A percentile compares a stretch with the other conserved stretches of the same genome.
Conservation (phyloP, 225 moss, liverwort and hornwort species). For the Climacium dendroides region DNA sequence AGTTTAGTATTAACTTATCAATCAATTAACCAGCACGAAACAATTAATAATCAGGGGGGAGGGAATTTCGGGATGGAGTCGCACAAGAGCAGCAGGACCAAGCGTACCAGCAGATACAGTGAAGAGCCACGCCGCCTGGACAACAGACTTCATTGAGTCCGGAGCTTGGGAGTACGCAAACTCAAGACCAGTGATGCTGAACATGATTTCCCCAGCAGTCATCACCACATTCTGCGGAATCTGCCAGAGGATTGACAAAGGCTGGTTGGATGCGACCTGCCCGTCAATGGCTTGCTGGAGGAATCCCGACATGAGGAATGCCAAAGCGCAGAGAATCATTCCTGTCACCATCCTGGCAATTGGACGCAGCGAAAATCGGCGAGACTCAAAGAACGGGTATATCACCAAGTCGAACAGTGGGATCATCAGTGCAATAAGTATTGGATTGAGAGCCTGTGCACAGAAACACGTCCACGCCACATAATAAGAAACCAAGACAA, state of each 20-base stretch:
- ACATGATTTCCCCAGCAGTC: slow-evolving; percentile 91
- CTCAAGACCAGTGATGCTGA: slow-evolving; percentile 90
- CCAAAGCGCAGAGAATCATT: slow-evolving; percentile 46
- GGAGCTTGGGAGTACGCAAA: slow-evolving; percentile 94
- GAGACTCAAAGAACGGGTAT: slow-evolving; percentile 73
- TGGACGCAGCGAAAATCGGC: slow-evolving; percentile 43
- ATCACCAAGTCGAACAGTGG: slow-evolving; percentile 74
- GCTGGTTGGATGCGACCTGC: neutral
- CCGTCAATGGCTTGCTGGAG: slow-evolving; percentile 60
- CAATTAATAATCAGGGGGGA: too few species aligned
- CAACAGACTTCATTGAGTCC: slow-evolving; percentile 84
- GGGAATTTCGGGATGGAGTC: neutral
- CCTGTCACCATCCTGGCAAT: slow-evolving; percentile 78
- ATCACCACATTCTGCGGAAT: slow-evolving; percentile 60
- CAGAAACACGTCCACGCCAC: neutral
- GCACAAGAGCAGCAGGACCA: neutral
- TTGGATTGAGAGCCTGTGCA: slow-evolving; percentile 75
- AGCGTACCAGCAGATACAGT: slow-evolving; percentile 65
- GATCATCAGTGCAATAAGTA: slow-evolving; percentile 72
- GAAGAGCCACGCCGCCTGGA: slow-evolving; percentile 83
- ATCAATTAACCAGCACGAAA: neutral
- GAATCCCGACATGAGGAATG: slow-evolving; percentile 67
- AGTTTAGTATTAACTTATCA: neutral
- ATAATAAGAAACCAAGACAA: neutral
- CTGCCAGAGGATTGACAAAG: slow-evolving; percentile 80